phyloP scores from a whole-genome alignment of 1,284 basidiomycete genomes.

The Bjerkandera adusta region DNA sequence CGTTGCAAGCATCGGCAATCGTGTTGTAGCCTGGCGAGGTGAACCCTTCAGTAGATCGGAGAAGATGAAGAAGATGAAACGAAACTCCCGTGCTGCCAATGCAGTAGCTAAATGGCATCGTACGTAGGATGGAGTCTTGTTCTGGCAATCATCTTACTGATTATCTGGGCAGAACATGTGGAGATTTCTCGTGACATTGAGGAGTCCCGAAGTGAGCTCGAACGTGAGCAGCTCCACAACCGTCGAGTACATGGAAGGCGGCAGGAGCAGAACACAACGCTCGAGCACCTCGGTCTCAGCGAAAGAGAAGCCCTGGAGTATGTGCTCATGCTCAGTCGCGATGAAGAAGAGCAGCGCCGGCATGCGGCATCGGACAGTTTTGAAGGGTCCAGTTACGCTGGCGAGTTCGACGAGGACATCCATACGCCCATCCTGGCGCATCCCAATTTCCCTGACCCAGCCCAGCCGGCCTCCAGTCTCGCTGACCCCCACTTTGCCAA shows the following conservation, averaged over 20 bases:
- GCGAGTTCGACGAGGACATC: conserved; percentile 48
- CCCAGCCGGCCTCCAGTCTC: conserved; percentile 15
- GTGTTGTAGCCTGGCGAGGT: conserved; percentile 70
- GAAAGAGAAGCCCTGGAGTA: conserved; percentile 83
- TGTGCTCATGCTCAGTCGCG: conserved; percentile 81
- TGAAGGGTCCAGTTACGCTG: conserved; percentile 50
- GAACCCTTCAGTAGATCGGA: conserved; percentile 39
- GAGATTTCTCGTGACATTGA: conserved; percentile 66
- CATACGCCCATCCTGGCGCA: conserved; percentile 24
- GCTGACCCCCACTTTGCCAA: conserved; percentile 21
- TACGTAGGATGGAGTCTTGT: conserved; percentile 36
- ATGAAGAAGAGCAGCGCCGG: conserved; percentile 53
- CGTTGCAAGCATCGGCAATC: conserved; percentile 60
- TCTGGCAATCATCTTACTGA: conserved; percentile 19
- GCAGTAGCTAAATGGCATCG: conserved; percentile 47
- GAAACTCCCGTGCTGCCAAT: conserved; percentile 19
- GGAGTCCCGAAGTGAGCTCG: conserved; percentile 55
- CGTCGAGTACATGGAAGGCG: conserved; percentile 44
- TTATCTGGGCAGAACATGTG: conserved; percentile 46
- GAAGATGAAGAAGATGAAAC: conserved; percentile 36
- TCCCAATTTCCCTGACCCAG: conserved; percentile 18
- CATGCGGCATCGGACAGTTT: conserved; percentile 11
- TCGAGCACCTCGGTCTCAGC: conserved; percentile 68
- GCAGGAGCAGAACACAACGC: conserved; percentile 52
- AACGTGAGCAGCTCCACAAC: conserved; percentile 41